A percentile compares a stretch with the other conserved stretches of the same genome.
These are phyloP conservation scores for Lipomyces spencermartinsiae DNA, from an alignment of 805 yeast species.

Conservation along the genomic window DNA sequence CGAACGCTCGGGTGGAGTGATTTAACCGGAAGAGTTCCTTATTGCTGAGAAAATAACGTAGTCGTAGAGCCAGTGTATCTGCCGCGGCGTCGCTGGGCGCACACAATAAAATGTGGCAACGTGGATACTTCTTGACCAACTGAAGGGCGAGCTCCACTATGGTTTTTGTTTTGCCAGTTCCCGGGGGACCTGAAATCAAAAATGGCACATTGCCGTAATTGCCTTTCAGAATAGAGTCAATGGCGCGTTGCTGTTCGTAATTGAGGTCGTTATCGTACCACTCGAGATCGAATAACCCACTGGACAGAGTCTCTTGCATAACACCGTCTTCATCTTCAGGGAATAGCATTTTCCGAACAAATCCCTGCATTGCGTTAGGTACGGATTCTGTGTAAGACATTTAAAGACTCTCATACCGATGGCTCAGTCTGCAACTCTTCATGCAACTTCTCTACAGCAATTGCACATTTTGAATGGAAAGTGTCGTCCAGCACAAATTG, in stretches of 20 bases:
- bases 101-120: conserved; percentile 28
- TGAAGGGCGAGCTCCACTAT: conserved; percentile 36
- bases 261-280: conserved; percentile 32
- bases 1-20: conserved; percentile 21
- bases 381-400: neutral
- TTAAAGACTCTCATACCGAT: neutral
- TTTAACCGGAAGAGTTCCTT: conserved; percentile 30
- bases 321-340: conserved; percentile 28
- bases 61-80: conserved; percentile 33
- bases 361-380: conserved; percentile 14
- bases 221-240: conserved; percentile 26
- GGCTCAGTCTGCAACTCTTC: conserved; percentile 9
- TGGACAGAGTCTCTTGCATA: conserved; percentile 20
- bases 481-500: conserved; percentile 21
- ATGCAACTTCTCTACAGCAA: conserved; percentile 12
- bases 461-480: conserved; percentile 11
- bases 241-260: conserved; percentile 33
- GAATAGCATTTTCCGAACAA: conserved; percentile 29
- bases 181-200: conserved; percentile 36
- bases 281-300: conserved; percentile 20
- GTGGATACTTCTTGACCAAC: conserved; percentile 12
- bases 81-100: conserved; percentile 39
- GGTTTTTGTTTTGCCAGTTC: conserved; percentile 37
- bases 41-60: conserved; percentile 23
- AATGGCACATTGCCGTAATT: conserved; percentile 34